phyloP scores from a whole-genome alignment of 495 filamentous ascomycete genomes.

The Rhizodiscina lignyota region DNA sequence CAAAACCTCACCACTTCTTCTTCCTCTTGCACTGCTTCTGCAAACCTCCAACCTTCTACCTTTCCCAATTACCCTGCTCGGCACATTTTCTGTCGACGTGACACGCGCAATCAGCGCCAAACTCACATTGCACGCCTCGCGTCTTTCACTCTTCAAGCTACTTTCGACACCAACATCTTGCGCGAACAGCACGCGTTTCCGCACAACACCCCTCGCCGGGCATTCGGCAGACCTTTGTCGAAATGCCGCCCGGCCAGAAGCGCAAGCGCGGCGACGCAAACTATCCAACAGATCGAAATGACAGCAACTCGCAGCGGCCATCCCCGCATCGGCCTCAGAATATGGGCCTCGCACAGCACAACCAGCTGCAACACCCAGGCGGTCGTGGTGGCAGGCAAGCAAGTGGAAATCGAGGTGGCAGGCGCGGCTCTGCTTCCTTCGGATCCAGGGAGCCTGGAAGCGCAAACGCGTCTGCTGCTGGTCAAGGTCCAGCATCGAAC shows the following conservation, averaged over 20 bases:
- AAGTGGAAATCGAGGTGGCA: conserved; percentile 23
- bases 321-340: conserved; percentile 49
- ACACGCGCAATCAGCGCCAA: no score
- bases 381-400: conserved; percentile 19
- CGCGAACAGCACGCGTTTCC: no score
- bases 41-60: no score
- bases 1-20: no score
- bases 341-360: conserved; percentile 40
- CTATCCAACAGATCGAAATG: conserved; percentile 32
- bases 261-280: conserved; percentile 39
- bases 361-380: no score
- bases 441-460: background rate
- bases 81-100: no score
- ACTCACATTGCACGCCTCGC: no score
- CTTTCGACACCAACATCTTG: no score
- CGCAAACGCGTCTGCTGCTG: background rate
- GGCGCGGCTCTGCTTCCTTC: conserved; percentile 14
- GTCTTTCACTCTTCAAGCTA: no score
- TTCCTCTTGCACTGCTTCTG: no score
- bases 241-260: conserved; percentile 30
- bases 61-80: no score
- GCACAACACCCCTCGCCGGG: no score
- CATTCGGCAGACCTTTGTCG: background rate
- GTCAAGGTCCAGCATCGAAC: background rate
- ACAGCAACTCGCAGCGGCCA: conserved; percentile 36